Percentiles rank a stretch among this genome's conserved stretches.
These are phyloP conservation scores for Dryas alaskensis DNA, from an alignment of 306 rosid species.

Conservation along the genomic window DNA sequence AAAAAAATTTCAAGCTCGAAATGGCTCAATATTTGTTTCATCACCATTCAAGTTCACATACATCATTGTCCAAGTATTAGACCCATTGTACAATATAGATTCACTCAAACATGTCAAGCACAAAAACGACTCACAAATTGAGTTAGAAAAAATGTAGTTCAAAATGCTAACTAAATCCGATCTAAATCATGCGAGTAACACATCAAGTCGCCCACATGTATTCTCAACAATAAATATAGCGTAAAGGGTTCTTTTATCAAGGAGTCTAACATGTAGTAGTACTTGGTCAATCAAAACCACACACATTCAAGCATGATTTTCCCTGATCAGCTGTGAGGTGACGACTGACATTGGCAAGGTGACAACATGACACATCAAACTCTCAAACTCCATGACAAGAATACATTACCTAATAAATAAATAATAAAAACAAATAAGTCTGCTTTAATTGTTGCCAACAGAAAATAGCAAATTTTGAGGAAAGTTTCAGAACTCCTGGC, in stretches of 20 bases:
- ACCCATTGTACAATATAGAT: neutral
- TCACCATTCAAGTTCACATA: neutral
- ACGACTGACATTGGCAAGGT: neutral
- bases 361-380: neutral
- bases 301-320: neutral
- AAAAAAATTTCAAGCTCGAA: neutral
- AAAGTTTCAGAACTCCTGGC: too few relatives aligned
- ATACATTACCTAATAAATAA: neutral
- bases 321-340: neutral
- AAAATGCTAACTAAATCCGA: neutral
- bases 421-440: too few relatives aligned
- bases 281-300: neutral
- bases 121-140: neutral
- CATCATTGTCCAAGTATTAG: neutral
- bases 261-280: neutral
- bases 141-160: neutral
- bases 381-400: neutral
- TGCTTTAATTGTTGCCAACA: too few relatives aligned
- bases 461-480: too few relatives aligned
- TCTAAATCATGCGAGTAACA: neutral
- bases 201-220: neutral
- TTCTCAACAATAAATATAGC: neutral
- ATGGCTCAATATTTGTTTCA: neutral
- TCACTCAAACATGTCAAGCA: neutral
- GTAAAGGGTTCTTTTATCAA: neutral